These are phyloP conservation scores for Aspergillus pseudoviridinutans DNA, from an alignment of 2,329 filamentous ascomycete genomes.

Conservation along the genomic window DNA sequence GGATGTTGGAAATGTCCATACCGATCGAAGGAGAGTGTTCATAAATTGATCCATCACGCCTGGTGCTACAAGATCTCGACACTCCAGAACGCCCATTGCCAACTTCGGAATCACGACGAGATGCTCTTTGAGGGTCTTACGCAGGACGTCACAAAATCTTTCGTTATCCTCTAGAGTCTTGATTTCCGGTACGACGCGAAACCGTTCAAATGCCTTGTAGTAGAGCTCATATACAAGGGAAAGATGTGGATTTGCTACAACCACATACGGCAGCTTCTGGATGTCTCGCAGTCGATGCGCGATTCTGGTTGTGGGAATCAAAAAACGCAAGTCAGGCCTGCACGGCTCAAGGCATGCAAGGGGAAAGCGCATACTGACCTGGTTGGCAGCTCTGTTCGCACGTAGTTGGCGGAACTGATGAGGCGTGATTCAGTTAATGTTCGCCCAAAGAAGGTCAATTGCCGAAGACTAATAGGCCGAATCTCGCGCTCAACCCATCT, in stretches of 20 bases:
- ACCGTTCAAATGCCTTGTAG: conserved; percentile 90
- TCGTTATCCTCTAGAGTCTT: conserved; percentile 88
- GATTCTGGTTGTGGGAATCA: conserved; percentile 52
- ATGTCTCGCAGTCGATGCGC: conserved; percentile 95
- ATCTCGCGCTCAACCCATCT: conserved; percentile 94
- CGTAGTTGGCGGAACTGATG: conserved; percentile 94
- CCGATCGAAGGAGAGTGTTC: conserved; percentile 86
- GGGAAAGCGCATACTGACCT: conserved; percentile 47
- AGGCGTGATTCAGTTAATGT: conserved; percentile 86
- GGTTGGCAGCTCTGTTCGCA: conserved; percentile 87
- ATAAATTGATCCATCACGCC: conserved; percentile 88
- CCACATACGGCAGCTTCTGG: conserved; percentile 91
- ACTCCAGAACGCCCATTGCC: conserved; percentile 91
- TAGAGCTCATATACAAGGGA: conserved; percentile 95
- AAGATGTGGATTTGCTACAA: conserved; percentile 92
- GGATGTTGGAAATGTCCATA: conserved; percentile 42
- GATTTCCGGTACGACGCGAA: conserved; percentile 80
- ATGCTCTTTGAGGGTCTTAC: conserved; percentile 77
- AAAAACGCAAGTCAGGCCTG: conserved; percentile 2
- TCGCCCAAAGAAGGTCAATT: conserved; percentile 95
- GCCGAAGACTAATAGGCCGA: conserved; percentile 89
- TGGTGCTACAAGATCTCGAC: conserved; percentile 73
- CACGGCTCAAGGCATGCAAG: not conserved
- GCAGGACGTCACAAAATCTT: conserved; percentile 73
- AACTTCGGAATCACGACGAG: conserved; percentile 90